Conservation (phyloP, 768 basidiomycete species). For the Hortiboletus campestris region DNA sequence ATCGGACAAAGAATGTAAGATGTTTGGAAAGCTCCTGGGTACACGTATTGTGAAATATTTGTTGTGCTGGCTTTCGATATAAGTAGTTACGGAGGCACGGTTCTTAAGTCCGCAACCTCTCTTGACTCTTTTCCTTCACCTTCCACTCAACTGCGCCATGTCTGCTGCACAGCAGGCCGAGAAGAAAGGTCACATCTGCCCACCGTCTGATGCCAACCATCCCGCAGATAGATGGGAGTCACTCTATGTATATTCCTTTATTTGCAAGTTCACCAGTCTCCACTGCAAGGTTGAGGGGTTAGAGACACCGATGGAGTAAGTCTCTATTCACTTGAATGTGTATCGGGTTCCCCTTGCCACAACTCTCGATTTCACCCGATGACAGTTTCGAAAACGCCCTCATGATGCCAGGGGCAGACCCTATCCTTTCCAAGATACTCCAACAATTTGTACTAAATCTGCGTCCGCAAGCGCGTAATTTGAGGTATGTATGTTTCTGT, state of each 20-base stretch:
- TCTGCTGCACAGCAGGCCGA: constrained; percentile 34
- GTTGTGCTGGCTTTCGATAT: constrained; percentile 34
- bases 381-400: constrained; percentile 78
- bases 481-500: constrained; percentile 57
- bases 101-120: constrained; percentile 34
- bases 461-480: constrained; percentile 85
- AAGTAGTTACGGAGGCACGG: constrained; percentile 37
- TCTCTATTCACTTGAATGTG: constrained; percentile 27
- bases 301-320: constrained; percentile 82
- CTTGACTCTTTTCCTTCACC: constrained; percentile 38
- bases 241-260: constrained; percentile 81
- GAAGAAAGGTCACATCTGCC: constrained; percentile 53
- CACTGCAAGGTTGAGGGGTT: constrained; percentile 75
- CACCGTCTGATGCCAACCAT: constrained; percentile 62
- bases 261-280: constrained; percentile 77
- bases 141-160: constrained; percentile 36
- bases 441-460: constrained; percentile 78
- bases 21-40: constrained; percentile 25
- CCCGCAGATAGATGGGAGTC: constrained; percentile 86
- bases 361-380: constrained; percentile 32
- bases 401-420: constrained; percentile 66
- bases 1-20: constrained; percentile 22
- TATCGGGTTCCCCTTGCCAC: constrained; percentile 20
- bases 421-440: constrained; percentile 70
- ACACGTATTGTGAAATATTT: constrained; percentile 37